Conservation (phyloP, 2,329 filamentous ascomycete species). For the Gyromitra esculenta region DNA sequence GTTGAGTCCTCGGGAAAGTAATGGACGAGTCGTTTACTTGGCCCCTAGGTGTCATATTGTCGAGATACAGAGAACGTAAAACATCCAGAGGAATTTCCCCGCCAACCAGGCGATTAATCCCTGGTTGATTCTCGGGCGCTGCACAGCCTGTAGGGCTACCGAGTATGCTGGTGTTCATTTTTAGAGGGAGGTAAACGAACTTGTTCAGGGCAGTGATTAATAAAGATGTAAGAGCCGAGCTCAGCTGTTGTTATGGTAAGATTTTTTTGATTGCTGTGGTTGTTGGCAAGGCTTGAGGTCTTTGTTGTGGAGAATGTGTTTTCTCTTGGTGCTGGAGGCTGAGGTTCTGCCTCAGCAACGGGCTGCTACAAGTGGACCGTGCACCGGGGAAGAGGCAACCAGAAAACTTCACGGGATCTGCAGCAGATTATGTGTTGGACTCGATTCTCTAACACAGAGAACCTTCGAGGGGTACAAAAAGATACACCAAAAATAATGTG, state of each 20-base stretch:
- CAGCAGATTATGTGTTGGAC: slow-evolving; percentile 2
- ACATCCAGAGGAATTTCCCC: slow-evolving; percentile 25
- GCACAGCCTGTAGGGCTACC: not conserved
- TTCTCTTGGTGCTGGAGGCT: not conserved
- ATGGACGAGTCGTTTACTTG: slow-evolving; percentile 50
- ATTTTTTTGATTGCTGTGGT: not conserved
- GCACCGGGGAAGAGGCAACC: slow-evolving; percentile 11
- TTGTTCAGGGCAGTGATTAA: not conserved
- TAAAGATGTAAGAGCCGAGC: not conserved
- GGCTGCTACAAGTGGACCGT: slow-evolving; percentile 39
- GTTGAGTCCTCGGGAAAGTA: slow-evolving; percentile 51
- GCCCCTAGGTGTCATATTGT: not conserved
- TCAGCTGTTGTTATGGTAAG: not conserved
- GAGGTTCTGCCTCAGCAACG: slow-evolving; percentile 38
- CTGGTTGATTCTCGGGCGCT: slow-evolving; percentile 10
- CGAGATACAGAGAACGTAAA: slow-evolving; percentile 40
- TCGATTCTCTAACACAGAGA: slow-evolving; percentile 16
- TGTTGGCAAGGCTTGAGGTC: not conserved
- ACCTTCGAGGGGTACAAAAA: slow-evolving; percentile 11
- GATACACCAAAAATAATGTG: slow-evolving; percentile 11
- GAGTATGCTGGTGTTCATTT: slow-evolving; percentile 26
- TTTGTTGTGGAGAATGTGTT: not conserved
- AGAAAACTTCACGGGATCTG: slow-evolving; percentile 27
- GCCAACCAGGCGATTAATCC: slow-evolving; percentile 1
- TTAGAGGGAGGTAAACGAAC: not conserved